Conservation (phyloP, 2,329 filamentous ascomycete species). For the Aspergillus glaucus region DNA sequence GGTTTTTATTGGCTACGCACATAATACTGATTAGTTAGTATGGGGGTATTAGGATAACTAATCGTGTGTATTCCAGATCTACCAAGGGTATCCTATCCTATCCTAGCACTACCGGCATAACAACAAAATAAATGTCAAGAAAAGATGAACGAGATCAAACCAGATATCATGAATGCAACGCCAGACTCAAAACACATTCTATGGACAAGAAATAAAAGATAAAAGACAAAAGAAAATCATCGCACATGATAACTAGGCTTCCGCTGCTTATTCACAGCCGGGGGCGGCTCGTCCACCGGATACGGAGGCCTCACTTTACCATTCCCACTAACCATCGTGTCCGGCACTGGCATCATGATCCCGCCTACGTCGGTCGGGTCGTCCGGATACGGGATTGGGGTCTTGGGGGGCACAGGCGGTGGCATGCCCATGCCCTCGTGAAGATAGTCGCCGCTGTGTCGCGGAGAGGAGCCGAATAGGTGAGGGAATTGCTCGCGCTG, state of each 20-base stretch:
- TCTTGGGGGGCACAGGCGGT: slow-evolving; percentile 72
- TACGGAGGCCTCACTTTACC: slow-evolving; percentile 57
- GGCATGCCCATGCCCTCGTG: slow-evolving; percentile 35
- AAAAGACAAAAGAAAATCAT: slow-evolving; percentile 21
- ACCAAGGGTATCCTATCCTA: too few relatives aligned
- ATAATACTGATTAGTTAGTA: too few relatives aligned
- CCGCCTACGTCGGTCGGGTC: slow-evolving; percentile 21
- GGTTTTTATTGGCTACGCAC: neutral
- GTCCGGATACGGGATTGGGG: slow-evolving; percentile 56
- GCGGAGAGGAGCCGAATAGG: slow-evolving; percentile 19
- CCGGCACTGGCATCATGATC: slow-evolving; percentile 31
- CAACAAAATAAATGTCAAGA: too few relatives aligned
- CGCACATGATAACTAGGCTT: slow-evolving; percentile 68
- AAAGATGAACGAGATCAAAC: too few relatives aligned
- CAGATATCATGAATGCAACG: too few relatives aligned
- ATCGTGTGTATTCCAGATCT: too few relatives aligned
- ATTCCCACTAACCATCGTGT: slow-evolving; percentile 22
- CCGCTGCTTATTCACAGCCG: slow-evolving; percentile 73
- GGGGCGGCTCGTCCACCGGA: slow-evolving; percentile 73
- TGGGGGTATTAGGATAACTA: too few relatives aligned
- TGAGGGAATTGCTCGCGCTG: slow-evolving; percentile 3
- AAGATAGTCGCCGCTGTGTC: slow-evolving; percentile 27
- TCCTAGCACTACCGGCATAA: too few relatives aligned
- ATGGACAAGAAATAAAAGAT: slow-evolving; percentile 1
- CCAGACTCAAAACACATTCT: too few relatives aligned